Evolutionary conservation across 2,329 filamentous ascomycete genomes (phyloP).

Genomic region (Neofusicoccum parvum): DNA sequence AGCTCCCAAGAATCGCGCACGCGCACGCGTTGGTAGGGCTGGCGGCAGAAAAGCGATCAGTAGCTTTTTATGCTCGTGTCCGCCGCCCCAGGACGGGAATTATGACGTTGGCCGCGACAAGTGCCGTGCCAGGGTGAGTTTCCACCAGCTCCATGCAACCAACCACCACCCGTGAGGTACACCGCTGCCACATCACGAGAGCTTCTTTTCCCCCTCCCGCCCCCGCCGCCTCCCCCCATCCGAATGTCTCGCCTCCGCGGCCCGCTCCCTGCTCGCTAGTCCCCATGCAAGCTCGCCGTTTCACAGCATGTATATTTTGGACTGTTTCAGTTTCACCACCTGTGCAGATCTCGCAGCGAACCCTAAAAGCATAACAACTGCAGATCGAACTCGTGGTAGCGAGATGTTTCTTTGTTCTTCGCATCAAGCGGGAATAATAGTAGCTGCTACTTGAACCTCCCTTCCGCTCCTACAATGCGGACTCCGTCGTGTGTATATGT

Average conservation of each 20-base stretch:
- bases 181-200: neutral
- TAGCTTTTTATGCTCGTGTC: neutral
- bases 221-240: neutral
- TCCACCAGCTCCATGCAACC: neutral
- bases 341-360: neutral
- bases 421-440: neutral
- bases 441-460: neutral
- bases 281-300: neutral
- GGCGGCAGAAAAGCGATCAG: neutral
- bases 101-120: neutral
- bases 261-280: slow-evolving; percentile 1
- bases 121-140: neutral
- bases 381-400: neutral
- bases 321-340: neutral
- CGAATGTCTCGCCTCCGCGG: neutral
- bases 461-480: neutral
- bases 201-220: neutral
- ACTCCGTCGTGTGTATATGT: neutral
- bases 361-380: neutral
- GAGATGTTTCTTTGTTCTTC: neutral
- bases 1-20: neutral
- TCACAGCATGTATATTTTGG: neutral
- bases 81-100: neutral
- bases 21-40: neutral
- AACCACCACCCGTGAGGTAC: neutral